phyloP scores from a whole-genome alignment of 2,329 filamentous ascomycete species.

The Hansfordia pulvinata region DNA sequence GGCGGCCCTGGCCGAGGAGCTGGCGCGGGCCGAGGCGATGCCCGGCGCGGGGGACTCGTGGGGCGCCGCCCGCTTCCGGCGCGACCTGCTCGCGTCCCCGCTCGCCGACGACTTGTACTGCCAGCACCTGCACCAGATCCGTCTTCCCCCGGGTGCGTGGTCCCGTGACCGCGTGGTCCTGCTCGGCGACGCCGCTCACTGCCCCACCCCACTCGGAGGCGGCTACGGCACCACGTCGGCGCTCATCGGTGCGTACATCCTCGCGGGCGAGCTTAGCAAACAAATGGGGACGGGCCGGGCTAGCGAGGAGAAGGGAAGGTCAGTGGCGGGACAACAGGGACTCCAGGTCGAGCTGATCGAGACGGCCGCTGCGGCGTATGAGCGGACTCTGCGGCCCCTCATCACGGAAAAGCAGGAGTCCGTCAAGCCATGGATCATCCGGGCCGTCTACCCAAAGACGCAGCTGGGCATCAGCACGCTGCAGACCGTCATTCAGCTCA shows the following conservation, averaged over 20 bases:
- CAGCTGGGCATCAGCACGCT: too few relatives aligned
- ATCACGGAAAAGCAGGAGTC: too few relatives aligned
- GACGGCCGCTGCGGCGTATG: too few relatives aligned
- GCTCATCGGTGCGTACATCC: conserved; percentile 31
- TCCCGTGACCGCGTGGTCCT: conserved; percentile 22
- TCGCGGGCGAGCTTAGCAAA: conserved; percentile 37
- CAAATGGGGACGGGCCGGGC: too few relatives aligned
- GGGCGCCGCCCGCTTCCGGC: conserved; percentile 22
- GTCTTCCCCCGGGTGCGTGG: conserved; percentile 15
- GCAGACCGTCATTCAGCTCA: too few relatives aligned
- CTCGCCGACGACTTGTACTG: conserved; percentile 28
- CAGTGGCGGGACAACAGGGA: too few relatives aligned
- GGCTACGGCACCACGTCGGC: conserved; percentile 34
- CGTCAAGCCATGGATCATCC: too few relatives aligned
- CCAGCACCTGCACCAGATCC: conserved; percentile 26
- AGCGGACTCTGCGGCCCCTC: too few relatives aligned
- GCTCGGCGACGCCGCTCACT: conserved; percentile 34
- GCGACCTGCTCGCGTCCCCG: conserved; percentile 13
- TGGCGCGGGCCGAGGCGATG: conserved; percentile 24
- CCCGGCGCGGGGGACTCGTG: too few relatives aligned
- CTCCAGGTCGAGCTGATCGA: too few relatives aligned
- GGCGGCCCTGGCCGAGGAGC: conserved; percentile 21
- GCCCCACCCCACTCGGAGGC: conserved; percentile 26
- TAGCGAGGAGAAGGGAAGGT: too few relatives aligned
- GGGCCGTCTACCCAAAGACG: too few relatives aligned